A percentile compares a stretch with the other conserved stretches of the same genome.
phyloP scores from a whole-genome alignment of 202 grass and related monocot genomes.

The Carex arenaria region DNA sequence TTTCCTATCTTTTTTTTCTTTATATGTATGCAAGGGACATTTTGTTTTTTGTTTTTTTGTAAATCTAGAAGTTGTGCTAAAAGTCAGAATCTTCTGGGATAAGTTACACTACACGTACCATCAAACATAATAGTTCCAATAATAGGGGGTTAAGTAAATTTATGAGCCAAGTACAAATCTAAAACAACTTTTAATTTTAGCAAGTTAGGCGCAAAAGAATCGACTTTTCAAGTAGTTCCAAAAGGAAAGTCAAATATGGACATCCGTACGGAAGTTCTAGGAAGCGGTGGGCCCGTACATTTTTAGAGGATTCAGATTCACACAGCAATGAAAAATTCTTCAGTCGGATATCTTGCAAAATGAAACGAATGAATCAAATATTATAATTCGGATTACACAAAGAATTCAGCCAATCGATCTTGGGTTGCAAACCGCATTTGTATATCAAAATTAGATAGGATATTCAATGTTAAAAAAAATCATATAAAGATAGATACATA shows the following conservation, averaged over 20 bases:
- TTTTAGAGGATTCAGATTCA: background rate
- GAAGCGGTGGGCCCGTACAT: background rate
- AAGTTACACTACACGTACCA: background rate
- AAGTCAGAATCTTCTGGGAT: background rate
- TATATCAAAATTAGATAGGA: no score
- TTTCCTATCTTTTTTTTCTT: background rate
- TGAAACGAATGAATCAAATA: background rate
- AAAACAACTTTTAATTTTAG: background rate
- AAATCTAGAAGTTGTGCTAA: conserved; percentile 1
- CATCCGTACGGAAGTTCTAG: conserved; percentile 3
- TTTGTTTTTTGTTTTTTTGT: background rate
- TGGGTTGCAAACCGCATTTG: no score
- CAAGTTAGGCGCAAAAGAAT: background rate
- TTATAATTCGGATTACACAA: background rate
- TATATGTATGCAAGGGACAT: background rate
- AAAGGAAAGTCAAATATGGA: background rate
- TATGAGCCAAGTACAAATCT: background rate
- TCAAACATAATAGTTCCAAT: conserved; percentile 5
- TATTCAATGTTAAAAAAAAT: no score
- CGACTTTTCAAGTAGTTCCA: conserved; percentile 13
- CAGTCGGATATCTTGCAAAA: background rate
- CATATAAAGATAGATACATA: no score
- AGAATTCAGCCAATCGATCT: background rate
- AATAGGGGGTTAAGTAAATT: background rate
- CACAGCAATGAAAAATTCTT: background rate